Percentiles rank a stretch among this genome's conserved stretches.
Conservation (phyloP, 192 early-diverging fungal genomes). For the Coemansia sp. region DNA sequence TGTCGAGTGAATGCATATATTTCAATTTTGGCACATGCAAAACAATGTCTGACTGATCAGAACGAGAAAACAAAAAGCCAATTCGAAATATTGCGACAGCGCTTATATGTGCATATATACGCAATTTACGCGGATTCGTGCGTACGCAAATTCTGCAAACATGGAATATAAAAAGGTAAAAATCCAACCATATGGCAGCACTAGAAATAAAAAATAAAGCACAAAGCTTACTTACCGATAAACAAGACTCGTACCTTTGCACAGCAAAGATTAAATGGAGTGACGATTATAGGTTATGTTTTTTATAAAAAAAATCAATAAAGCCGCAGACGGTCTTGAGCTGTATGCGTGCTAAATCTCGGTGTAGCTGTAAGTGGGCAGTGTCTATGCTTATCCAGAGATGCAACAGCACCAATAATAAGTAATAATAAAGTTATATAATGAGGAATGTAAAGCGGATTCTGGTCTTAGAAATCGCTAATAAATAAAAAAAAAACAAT, state of each 20-base stretch:
- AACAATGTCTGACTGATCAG: not conserved
- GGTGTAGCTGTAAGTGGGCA: not conserved
- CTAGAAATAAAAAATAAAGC: not conserved
- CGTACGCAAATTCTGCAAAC: not conserved
- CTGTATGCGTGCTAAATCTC: not conserved
- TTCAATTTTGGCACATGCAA: constrained; percentile 11
- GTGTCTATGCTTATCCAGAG: not conserved
- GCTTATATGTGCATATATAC: not conserved
- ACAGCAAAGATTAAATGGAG: no score
- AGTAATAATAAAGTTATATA: not conserved
- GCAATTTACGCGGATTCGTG: not conserved
- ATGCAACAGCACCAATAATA: not conserved
- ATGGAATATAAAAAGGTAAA: not conserved
- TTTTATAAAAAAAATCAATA: not conserved
- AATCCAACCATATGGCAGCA: not conserved
- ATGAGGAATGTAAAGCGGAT: not conserved
- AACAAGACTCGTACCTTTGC: not conserved
- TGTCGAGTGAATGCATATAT: not conserved
- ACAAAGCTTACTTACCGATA: not conserved
- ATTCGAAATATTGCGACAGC: not conserved
- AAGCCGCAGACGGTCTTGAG: not conserved
- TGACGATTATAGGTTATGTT: no score
- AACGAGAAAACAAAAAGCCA: constrained; percentile 3
- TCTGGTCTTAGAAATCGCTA: not conserved
- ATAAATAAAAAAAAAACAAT: constrained; percentile 6